Conservation (phyloP, 179 eudicot genomes). For the Actinidia polygama region DNA sequence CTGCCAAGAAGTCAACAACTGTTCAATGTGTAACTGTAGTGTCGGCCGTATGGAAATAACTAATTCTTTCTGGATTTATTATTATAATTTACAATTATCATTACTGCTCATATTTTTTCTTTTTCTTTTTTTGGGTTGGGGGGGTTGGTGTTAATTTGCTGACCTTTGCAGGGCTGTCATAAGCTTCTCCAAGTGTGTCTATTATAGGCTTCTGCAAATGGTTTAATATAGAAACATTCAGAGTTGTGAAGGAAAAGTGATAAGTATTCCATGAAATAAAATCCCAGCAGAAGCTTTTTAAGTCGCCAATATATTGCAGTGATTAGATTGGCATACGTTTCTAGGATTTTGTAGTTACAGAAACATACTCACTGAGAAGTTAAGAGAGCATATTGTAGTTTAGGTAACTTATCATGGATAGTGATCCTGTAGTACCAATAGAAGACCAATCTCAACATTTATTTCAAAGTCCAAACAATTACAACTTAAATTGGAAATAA, state of each 20-base stretch:
- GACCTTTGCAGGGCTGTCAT: conserved; percentile 93
- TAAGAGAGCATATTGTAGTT: not conserved
- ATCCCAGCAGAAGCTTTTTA: not conserved
- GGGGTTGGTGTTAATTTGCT: conserved; percentile 11
- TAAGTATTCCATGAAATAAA: not conserved
- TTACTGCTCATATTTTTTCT: not conserved
- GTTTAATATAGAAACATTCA: conserved; percentile 24
- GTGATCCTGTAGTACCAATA: not conserved
- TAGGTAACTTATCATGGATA: not conserved
- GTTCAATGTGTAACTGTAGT: not conserved
- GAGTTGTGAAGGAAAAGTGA: not conserved
- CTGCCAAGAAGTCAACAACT: conserved; percentile 40
- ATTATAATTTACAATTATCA: too few species aligned
- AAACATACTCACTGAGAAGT: not conserved
- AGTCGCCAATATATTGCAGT: not conserved
- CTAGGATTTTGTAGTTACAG: not conserved
- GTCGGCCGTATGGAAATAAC: not conserved
- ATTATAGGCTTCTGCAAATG: conserved; percentile 88
- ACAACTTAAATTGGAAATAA: not conserved
- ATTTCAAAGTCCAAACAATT: not conserved
- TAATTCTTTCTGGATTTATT: not conserved
- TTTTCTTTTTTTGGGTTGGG: not conserved
- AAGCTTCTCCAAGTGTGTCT: conserved; percentile 97
- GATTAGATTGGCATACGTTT: not conserved
- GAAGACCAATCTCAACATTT: not conserved